Evolutionary conservation across 2,329 filamentous ascomycete species (phyloP).

Genomic region (Cytospora mali): DNA sequence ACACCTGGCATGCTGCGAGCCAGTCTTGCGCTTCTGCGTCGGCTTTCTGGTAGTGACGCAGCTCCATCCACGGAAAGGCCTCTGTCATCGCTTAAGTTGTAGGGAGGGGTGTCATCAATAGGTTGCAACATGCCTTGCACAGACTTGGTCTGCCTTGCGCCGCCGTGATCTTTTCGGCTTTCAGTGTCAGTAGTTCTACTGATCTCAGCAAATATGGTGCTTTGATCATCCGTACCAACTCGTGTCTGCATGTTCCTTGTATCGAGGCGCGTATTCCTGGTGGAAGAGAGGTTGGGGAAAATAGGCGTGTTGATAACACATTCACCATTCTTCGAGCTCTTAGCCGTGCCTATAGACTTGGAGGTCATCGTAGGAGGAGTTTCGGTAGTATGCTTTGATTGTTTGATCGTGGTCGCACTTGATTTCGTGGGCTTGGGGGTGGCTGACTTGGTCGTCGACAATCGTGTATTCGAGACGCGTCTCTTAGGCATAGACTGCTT

Average conservation of each 20-base stretch:
- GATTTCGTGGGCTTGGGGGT: not conserved
- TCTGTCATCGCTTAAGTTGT: not conserved
- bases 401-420: not conserved
- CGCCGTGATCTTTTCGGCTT: not conserved
- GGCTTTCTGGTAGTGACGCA: not conserved
- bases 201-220: too few species aligned
- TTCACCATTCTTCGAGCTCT: not conserved
- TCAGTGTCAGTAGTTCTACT: not conserved
- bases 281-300: not conserved
- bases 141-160: not conserved
- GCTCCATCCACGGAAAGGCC: not conserved
- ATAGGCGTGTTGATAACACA: not conserved
- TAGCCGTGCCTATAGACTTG: not conserved
- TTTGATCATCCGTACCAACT: too few species aligned
- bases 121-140: not conserved
- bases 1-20: not conserved
- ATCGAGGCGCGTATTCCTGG: not conserved
- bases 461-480: not conserved
- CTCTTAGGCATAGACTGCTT: not conserved
- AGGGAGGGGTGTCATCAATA: not conserved
- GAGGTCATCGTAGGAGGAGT: accelerated
- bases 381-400: too few species aligned
- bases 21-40: slow-evolving; percentile 11
- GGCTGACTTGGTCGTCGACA: not conserved
- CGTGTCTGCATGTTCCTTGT: not conserved